These are phyloP conservation scores for Leccinum uliginosum DNA, from an alignment of 768 basidiomycete species.

Conservation along the genomic window DNA sequence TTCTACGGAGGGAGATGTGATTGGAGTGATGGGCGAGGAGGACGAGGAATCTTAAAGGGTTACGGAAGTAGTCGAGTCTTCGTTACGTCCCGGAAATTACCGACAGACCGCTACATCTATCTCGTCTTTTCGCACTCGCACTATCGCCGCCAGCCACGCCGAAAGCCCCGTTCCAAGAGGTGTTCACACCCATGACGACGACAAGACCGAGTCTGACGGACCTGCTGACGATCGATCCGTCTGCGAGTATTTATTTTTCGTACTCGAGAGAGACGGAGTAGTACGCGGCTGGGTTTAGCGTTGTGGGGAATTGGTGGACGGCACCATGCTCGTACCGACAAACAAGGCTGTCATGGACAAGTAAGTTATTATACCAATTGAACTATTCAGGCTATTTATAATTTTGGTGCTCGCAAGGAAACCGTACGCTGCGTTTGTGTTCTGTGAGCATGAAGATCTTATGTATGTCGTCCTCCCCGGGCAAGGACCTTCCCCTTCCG, in stretches of 20 bases:
- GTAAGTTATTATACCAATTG: too few relatives aligned
- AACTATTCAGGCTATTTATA: too few relatives aligned
- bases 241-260: constrained; percentile 78
- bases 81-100: constrained; percentile 5
- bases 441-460: not conserved
- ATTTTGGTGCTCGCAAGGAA: constrained; percentile 51
- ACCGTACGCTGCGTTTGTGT: constrained; percentile 48
- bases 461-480: not conserved
- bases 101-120: constrained; percentile 2
- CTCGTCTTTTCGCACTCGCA: constrained; percentile 23
- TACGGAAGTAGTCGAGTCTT: not conserved
- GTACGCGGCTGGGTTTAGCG: constrained; percentile 47
- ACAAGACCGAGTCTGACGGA: constrained; percentile 62
- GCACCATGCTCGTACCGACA: constrained; percentile 78
- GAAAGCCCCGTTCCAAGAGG: constrained; percentile 2
- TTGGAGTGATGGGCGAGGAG: not conserved
- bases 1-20: constrained; percentile 25
- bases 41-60: not conserved
- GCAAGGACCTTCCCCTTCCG: constrained; percentile 40
- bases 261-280: constrained; percentile 70
- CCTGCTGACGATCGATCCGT: constrained; percentile 70
- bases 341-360: constrained; percentile 73
- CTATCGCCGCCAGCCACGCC: constrained; percentile 17
- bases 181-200: constrained; percentile 36
- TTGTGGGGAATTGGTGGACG: constrained; percentile 37